Evolutionary conservation across 2,329 filamentous ascomycete species (phyloP).

Genomic region (Botrytis medusae): DNA sequence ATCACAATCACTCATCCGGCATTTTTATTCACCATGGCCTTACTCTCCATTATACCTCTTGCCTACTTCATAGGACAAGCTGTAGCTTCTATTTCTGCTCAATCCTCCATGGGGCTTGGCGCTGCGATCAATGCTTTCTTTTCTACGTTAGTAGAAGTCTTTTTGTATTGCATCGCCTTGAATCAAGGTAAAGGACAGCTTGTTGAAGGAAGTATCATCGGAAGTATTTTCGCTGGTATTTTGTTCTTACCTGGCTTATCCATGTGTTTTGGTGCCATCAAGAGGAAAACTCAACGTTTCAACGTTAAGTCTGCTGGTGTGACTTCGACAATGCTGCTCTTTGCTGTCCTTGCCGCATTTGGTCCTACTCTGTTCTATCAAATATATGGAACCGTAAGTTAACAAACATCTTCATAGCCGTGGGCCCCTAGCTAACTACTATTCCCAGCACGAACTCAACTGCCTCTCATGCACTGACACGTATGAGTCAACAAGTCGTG

Average conservation of each 20-base stretch:
- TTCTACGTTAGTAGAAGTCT: conserved; percentile 95
- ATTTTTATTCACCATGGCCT: conserved; percentile 78
- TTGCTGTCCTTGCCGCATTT: conserved; percentile 93
- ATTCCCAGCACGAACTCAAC: conserved; percentile 76
- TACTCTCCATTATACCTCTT: conserved; percentile 91
- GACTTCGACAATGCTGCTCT: conserved; percentile 95
- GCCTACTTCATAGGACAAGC: conserved; percentile 99
- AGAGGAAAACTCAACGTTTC: conserved; percentile 97
- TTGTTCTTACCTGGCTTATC: conserved; percentile 91
- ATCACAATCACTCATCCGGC: conserved; percentile 77
- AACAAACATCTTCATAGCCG: neutral
- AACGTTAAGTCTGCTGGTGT: conserved; percentile 95
- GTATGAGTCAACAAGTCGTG: conserved; percentile 49
- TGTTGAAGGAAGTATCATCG: conserved; percentile 95
- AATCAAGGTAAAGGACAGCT: conserved; percentile 88
- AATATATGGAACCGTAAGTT: conserved; percentile 83
- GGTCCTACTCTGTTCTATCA: conserved; percentile 97
- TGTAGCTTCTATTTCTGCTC: conserved; percentile 95
- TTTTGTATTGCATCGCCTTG: conserved; percentile 92
- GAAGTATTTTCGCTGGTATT: conserved; percentile 96
- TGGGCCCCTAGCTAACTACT: conserved; percentile 40
- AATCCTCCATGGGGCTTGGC: conserved; percentile 97
- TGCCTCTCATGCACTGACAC: conserved; percentile 66
- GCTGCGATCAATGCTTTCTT: conserved; percentile 98
- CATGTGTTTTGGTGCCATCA: conserved; percentile 98